Evolutionary conservation across 2,329 filamentous ascomycete species (phyloP).

Genomic region (Colletotrichum tropicicola): DNA sequence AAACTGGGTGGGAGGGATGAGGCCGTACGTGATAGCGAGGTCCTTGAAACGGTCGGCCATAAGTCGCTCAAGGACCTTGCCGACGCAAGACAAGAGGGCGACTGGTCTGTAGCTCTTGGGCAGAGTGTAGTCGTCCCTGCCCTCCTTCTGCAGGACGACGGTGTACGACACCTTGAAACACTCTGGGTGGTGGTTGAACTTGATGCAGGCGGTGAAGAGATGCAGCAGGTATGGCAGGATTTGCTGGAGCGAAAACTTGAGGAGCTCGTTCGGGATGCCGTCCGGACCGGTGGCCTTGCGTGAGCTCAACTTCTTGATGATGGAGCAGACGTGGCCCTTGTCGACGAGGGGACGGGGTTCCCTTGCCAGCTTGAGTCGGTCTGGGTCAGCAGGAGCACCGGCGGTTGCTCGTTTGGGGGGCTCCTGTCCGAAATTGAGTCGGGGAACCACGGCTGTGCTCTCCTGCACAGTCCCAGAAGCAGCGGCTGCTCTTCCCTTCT

Average conservation of each 20-base stretch:
- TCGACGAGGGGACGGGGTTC: no score
- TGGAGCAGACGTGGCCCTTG: background rate
- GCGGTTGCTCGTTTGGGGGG: no score
- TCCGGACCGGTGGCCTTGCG: background rate
- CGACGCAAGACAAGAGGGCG: background rate
- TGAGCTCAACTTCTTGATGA: background rate
- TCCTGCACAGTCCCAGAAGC: no score
- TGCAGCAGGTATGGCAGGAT: background rate
- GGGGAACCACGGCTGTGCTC: no score
- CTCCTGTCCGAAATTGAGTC: no score
- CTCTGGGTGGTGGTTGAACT: background rate
- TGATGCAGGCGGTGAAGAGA: background rate
- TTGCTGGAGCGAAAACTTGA: background rate
- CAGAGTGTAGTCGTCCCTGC: background rate
- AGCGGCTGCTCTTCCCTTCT: no score
- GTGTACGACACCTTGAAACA: background rate
- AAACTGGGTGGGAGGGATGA: background rate
- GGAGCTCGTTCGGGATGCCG: background rate
- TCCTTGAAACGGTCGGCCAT: background rate
- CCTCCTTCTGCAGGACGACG: background rate
- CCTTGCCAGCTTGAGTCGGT: no score
- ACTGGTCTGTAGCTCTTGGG: background rate
- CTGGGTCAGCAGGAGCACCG: no score
- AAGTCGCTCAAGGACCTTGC: conserved; percentile 1
- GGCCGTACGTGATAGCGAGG: background rate